A percentile compares a stretch with the other conserved stretches of the same genome.
Evolutionary conservation across 1,284 basidiomycete species (phyloP).

Genomic region (Sporisorium sorghi): DNA sequence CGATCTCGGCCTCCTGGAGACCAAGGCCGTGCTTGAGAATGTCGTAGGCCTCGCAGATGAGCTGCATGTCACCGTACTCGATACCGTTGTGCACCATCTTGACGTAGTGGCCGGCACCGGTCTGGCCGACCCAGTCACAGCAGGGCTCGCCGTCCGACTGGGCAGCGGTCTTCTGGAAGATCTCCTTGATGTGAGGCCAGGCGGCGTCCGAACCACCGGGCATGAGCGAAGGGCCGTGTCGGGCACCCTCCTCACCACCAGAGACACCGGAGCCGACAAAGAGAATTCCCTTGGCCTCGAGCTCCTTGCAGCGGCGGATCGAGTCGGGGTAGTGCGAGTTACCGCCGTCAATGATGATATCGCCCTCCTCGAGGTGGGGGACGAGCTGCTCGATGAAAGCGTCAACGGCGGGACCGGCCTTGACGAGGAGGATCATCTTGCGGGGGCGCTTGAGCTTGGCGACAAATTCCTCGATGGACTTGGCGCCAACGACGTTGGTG

Average conservation of each 20-base stretch:
- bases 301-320: slow-evolving; percentile 90
- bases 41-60: slow-evolving; percentile 86
- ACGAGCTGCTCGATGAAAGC: slow-evolving; percentile 74
- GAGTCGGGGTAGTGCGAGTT: slow-evolving; percentile 99
- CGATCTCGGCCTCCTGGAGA: slow-evolving; percentile 71
- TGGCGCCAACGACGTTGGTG: slow-evolving; percentile 92
- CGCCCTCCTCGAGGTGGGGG: slow-evolving; percentile 75
- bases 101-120: slow-evolving; percentile 92
- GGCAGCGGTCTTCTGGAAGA: slow-evolving; percentile 97
- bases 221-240: slow-evolving; percentile 98
- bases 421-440: slow-evolving; percentile 94
- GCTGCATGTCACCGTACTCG: slow-evolving; percentile 97
- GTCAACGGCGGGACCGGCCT: slow-evolving; percentile 76
- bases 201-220: slow-evolving; percentile 94
- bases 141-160: slow-evolving; percentile 96
- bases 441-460: slow-evolving; percentile 74
- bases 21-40: slow-evolving; percentile 97
- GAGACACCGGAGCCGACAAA: slow-evolving; percentile 99
- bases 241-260: slow-evolving; percentile 98
- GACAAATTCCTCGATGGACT: slow-evolving; percentile 88
- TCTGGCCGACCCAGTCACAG: slow-evolving; percentile 99
- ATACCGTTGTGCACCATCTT: slow-evolving; percentile 99
- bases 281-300: slow-evolving; percentile 92
- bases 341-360: slow-evolving; percentile 99
- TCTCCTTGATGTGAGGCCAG: slow-evolving; percentile 96